Conservation (phyloP, 2,329 filamentous ascomycete genomes). For the Aspergillus versicolor region DNA sequence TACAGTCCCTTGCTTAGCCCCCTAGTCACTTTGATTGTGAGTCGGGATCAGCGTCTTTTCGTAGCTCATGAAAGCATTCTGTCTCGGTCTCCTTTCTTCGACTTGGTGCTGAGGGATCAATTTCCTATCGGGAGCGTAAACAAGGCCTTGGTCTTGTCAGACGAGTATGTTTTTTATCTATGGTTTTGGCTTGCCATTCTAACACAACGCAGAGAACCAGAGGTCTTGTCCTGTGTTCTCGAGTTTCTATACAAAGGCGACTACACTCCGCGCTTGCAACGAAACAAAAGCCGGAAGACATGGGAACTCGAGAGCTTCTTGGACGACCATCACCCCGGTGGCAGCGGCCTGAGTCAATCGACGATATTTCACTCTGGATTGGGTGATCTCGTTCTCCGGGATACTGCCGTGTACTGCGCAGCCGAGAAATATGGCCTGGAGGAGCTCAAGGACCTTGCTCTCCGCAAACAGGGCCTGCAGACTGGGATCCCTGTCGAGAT, state of each 20-base stretch:
- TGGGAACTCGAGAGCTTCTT: conserved; percentile 81
- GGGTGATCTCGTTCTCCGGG: conserved; percentile 76
- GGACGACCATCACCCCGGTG: conserved; percentile 54
- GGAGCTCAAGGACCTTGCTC: conserved; percentile 84
- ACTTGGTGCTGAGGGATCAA: conserved; percentile 67
- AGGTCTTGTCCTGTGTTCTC: conserved; percentile 89
- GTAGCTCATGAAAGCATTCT: conserved; percentile 94
- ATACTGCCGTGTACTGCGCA: conserved; percentile 92
- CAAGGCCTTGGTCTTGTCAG: conserved; percentile 75
- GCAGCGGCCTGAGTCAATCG: conserved; percentile 66
- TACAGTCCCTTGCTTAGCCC: conserved; percentile 59
- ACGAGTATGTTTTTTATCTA: conserved; percentile 43
- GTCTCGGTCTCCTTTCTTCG: conserved; percentile 80
- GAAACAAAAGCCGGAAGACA: conserved; percentile 80
- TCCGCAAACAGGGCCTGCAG: conserved; percentile 93
- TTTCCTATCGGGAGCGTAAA: conserved; percentile 69
- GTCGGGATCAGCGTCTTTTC: conserved; percentile 82
- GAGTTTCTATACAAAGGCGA: conserved; percentile 97
- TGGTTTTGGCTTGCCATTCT: neutral
- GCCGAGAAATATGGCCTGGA: conserved; percentile 88
- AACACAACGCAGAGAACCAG: conserved; percentile 66
- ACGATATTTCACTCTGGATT: conserved; percentile 75
- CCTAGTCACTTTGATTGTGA: conserved; percentile 84
- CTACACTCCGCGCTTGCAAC: conserved; percentile 86
- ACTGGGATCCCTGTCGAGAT: conserved; percentile 87